A percentile compares a stretch with the other conserved stretches of the same genome.
Evolutionary conservation across 176 grass and related monocot genomes (phyloP).

Genomic region (Panicum miliaceum): DNA sequence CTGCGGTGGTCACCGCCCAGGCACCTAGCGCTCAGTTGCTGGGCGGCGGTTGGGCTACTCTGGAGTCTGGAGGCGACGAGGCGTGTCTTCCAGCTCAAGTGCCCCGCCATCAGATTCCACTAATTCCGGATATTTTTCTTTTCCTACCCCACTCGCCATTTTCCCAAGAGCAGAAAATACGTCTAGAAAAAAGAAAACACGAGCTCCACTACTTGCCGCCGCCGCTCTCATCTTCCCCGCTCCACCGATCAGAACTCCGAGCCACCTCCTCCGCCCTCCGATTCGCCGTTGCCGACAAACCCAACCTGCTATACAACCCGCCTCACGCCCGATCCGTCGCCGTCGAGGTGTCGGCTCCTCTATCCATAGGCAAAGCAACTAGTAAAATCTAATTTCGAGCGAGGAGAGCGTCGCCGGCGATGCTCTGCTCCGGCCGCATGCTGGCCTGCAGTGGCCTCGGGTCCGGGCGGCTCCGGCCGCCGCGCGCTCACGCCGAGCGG

Average conservation of each 20-base stretch:
- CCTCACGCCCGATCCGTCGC: slow-evolving; percentile 26
- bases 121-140: slow-evolving; percentile 39
- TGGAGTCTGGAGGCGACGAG: not conserved
- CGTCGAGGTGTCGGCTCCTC: slow-evolving; percentile 1
- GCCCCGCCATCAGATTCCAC: slow-evolving; percentile 35
- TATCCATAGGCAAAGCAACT: not conserved
- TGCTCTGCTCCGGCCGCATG: slow-evolving; percentile 88
- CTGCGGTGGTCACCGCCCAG: no score
- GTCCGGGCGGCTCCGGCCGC: slow-evolving; percentile 39
- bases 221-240: slow-evolving; percentile 43
- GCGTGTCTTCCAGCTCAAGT: not conserved
- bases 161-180: not conserved
- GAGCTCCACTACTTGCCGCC: slow-evolving; percentile 48
- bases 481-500: slow-evolving; percentile 41
- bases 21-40: not conserved
- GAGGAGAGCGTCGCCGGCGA: slow-evolving; percentile 40
- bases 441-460: slow-evolving; percentile 59
- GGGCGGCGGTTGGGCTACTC: not conserved
- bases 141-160: slow-evolving; percentile 30
- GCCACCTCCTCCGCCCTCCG: slow-evolving; percentile 19
- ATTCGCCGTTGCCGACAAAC: slow-evolving; percentile 24
- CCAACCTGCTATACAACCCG: slow-evolving; percentile 21
- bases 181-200: slow-evolving; percentile 35
- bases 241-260: slow-evolving; percentile 47
- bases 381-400: not conserved